Conservation (phyloP, 805 yeast species). For the Tetrapisispora taiwanensis region DNA sequence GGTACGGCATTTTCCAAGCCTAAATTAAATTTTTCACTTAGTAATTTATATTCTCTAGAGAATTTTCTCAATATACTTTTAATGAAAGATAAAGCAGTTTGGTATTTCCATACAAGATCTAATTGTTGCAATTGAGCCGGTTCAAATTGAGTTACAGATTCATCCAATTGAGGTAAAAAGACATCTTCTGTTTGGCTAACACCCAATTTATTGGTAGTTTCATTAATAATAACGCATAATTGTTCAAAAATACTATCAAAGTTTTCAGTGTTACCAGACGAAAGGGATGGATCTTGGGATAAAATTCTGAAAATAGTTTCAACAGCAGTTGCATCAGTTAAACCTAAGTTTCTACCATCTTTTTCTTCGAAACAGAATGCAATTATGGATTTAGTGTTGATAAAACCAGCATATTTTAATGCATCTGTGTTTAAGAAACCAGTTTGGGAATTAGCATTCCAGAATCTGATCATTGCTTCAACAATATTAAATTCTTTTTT, state of each 20-base stretch:
- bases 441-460: conserved; percentile 57
- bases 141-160: conserved; percentile 1
- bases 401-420: conserved; percentile 37
- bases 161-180: neutral
- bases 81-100: conserved; percentile 29
- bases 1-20: conserved; percentile 27
- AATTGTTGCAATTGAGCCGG: conserved; percentile 21
- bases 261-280: conserved; percentile 19
- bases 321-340: conserved; percentile 37
- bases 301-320: conserved; percentile 35
- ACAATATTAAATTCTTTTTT: conserved; percentile 38
- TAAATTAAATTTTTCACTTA: conserved; percentile 20
- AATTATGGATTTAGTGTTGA: conserved; percentile 35
- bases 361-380: conserved; percentile 35
- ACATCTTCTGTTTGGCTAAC: conserved; percentile 1
- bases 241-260: conserved; percentile 25
- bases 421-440: conserved; percentile 52
- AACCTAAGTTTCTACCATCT: conserved; percentile 26
- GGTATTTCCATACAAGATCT: conserved; percentile 36
- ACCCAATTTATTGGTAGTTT: conserved; percentile 13
- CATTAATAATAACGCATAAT: conserved; percentile 16
- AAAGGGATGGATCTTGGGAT: conserved; percentile 12
- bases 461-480: conserved; percentile 47
- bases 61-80: conserved; percentile 35
- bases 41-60: conserved; percentile 33